Conservation (phyloP, 345 rosid species). For the Arabis alpina region DNA sequence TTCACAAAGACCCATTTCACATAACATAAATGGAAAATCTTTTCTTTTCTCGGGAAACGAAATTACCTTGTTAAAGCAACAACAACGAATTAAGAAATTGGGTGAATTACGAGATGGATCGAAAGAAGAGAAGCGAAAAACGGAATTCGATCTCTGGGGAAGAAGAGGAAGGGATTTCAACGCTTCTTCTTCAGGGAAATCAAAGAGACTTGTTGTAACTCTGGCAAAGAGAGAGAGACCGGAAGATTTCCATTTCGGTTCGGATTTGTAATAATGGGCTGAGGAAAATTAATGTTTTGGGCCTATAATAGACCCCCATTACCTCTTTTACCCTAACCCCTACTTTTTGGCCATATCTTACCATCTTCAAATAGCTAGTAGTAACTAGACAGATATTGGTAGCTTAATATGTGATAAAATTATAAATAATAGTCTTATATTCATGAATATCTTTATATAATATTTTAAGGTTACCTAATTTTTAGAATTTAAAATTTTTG, state of each 20-base stretch:
- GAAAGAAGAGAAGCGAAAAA: slow-evolving; percentile 11
- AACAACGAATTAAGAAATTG: neutral
- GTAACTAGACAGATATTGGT: no score
- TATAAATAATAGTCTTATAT: no score
- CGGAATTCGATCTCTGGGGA: slow-evolving; percentile 16
- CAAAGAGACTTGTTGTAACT: slow-evolving; percentile 37
- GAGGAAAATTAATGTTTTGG: neutral
- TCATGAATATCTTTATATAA: no score
- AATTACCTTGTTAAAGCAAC: slow-evolving; percentile 26
- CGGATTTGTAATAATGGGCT: slow-evolving; percentile 34
- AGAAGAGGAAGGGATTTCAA: slow-evolving; percentile 35
- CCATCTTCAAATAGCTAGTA: neutral
- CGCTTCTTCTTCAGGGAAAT: slow-evolving; percentile 38
- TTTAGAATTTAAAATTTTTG: no score
- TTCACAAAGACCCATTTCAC: neutral
- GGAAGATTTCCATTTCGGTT: slow-evolving; percentile 25
- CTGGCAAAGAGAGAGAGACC: neutral
- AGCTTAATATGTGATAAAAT: no score
- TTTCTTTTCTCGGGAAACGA: slow-evolving; percentile 8
- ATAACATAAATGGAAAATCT: neutral
- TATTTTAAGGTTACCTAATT: no score
- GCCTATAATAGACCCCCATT: slow-evolving; percentile 3
- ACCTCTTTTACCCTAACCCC: neutral
- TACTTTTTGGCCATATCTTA: neutral
- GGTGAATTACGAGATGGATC: slow-evolving; percentile 21